These are phyloP conservation scores for Pinus taeda DNA, from an alignment of 75 land plant species.

Conservation along the genomic window DNA sequence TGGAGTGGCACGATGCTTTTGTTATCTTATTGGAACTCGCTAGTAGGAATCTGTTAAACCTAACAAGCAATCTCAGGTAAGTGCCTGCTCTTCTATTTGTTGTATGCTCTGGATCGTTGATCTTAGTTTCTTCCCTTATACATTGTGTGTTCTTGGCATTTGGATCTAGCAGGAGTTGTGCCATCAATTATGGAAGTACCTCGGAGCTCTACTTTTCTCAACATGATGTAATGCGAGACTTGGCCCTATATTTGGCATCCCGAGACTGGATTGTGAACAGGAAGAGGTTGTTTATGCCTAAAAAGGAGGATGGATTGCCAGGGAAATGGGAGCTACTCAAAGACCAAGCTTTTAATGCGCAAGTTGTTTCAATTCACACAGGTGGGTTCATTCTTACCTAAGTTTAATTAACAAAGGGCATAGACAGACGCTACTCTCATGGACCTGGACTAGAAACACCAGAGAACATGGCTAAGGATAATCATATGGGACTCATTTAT, in stretches of 20 bases:
- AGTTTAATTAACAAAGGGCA: neutral
- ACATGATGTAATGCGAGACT: constrained; percentile 58
- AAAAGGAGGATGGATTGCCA: constrained; percentile 38
- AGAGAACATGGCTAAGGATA: no score
- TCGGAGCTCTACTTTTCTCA: constrained; percentile 49
- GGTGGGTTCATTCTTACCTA: constrained; percentile 16
- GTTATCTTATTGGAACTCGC: constrained; percentile 47
- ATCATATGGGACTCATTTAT: no score
- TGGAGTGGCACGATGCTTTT: constrained; percentile 47
- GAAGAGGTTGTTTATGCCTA: constrained; percentile 52
- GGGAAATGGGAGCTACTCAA: constrained; percentile 43
- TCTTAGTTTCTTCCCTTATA: neutral
- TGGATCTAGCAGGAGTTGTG: neutral
- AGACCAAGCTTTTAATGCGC: constrained; percentile 48
- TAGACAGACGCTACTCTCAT: neutral
- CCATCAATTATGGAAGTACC: constrained; percentile 19
- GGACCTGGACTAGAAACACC: neutral
- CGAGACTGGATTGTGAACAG: constrained; percentile 17
- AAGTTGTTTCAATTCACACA: constrained; percentile 59
- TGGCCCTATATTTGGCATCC: constrained; percentile 42
- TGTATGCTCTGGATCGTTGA: neutral
- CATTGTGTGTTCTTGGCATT: neutral
- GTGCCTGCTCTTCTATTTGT: neutral
- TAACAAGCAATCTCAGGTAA: constrained; percentile 30
- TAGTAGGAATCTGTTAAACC: constrained; percentile 41